Percentiles rank a stretch among this genome's conserved stretches.
Evolutionary conservation across 306 rosid genomes (phyloP).

Genomic region (Gleditsia sinensis): DNA sequence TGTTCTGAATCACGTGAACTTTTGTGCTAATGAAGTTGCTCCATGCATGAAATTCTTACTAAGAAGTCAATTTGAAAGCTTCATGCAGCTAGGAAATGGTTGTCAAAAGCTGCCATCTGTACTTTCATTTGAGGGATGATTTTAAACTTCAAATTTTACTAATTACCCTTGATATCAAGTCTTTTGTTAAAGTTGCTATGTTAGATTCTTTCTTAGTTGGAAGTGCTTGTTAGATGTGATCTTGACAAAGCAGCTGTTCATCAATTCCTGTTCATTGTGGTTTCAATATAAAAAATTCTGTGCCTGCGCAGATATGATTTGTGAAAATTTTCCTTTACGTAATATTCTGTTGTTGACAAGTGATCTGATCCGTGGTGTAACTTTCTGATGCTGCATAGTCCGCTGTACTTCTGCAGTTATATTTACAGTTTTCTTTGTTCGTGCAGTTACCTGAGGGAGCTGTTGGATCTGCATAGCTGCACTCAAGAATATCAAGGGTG

Average conservation of each 20-base stretch:
- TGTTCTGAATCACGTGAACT: slow-evolving; percentile 27
- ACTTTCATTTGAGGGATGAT: slow-evolving; percentile 33
- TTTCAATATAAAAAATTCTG: slow-evolving; percentile 12
- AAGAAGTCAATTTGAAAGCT: slow-evolving; percentile 37
- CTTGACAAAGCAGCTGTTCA: not conserved
- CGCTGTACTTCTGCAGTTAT: slow-evolving; percentile 29
- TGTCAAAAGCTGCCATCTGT: slow-evolving; percentile 23
- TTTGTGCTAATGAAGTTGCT: slow-evolving; percentile 39
- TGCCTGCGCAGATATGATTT: not conserved
- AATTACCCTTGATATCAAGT: slow-evolving; percentile 10
- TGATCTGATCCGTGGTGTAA: slow-evolving; percentile 13
- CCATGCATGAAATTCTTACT: slow-evolving; percentile 31
- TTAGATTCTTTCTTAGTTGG: not conserved
- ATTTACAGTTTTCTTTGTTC: slow-evolving; percentile 29
- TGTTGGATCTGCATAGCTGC: slow-evolving; percentile 45
- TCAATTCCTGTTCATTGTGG: not conserved
- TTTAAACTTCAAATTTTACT: not conserved
- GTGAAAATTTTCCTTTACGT: not conserved
- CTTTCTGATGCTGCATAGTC: not conserved
- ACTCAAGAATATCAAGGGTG: slow-evolving; percentile 33
- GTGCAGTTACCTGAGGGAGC: slow-evolving; percentile 82
- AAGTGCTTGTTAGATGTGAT: slow-evolving; percentile 20
- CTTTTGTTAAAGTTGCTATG: slow-evolving; percentile 20
- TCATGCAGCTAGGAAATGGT: slow-evolving; percentile 41
- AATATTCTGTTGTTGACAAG: not conserved